A percentile compares a stretch with the other conserved stretches of the same genome.
Conservation (phyloP, 768 basidiomycete genomes). For the Russula sp. region DNA sequence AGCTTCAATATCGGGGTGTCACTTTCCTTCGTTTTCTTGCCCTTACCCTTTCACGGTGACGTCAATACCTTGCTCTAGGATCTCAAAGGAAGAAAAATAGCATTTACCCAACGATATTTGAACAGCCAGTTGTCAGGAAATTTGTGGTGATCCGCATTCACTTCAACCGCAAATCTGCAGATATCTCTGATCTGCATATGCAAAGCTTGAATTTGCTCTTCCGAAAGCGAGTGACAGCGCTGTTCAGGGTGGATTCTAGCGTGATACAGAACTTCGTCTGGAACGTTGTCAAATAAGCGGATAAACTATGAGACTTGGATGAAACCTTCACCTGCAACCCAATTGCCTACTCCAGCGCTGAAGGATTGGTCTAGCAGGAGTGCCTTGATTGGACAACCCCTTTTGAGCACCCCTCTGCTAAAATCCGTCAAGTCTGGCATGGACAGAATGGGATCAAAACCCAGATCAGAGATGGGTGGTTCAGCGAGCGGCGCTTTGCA, state of each 20-base stretch:
- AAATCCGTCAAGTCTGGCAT: constrained; percentile 62
- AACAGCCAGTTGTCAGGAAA: constrained; percentile 72
- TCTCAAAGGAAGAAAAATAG: neutral
- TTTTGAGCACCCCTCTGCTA: constrained; percentile 45
- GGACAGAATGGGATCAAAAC: constrained; percentile 72
- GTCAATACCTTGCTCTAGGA: neutral
- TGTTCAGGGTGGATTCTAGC: constrained; percentile 70
- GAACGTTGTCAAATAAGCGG: neutral
- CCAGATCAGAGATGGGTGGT: constrained; percentile 67
- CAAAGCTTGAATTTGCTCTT: constrained; percentile 48
- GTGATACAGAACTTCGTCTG: constrained; percentile 74
- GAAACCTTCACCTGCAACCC: constrained; percentile 61
- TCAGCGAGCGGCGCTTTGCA: constrained; percentile 55
- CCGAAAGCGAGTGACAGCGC: constrained; percentile 53
- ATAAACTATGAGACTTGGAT: neutral
- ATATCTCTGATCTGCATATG: constrained; percentile 55
- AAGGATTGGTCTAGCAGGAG: constrained; percentile 78
- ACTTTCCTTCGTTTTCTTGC: constrained; percentile 46
- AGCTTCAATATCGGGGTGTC: constrained; percentile 40
- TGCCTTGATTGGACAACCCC: constrained; percentile 66
- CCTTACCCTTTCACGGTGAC: constrained; percentile 48
- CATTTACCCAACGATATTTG: constrained; percentile 62
- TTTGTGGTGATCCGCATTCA: constrained; percentile 63
- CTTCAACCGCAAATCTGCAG: constrained; percentile 59
- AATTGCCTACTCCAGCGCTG: constrained; percentile 79